Base-by-base conservation (phyloP, 768 basidiomycete genomes). In the Mycena chlorophos region DNA sequence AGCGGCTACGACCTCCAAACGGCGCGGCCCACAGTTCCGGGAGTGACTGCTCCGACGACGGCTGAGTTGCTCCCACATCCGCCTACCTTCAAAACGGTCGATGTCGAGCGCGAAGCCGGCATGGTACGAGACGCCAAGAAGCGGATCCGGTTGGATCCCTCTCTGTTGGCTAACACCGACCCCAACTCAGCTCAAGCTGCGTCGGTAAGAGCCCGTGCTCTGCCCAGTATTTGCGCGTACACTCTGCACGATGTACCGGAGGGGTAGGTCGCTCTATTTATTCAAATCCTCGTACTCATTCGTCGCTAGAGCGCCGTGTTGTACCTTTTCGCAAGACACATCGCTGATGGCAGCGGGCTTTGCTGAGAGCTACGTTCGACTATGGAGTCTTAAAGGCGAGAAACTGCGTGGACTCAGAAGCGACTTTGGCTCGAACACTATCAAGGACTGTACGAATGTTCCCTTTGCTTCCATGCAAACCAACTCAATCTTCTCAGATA, bases 361-460 rank as follows among this genome's bases (percentile, higher is more conserved):
- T 68, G 83, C 91, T 23, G 95, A 99, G 72, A 98, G 94, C 65
- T 95, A 93, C 66, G 89, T 98, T 57, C 83, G 94, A 40, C 62
- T 99, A 58, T 99, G 97, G 95, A 96, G 83, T 68, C 73, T 98
- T 49, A 98, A 94, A 66, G 94, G 94, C 30, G 92, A 97, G 66
- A 91, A 87, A 62, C 71, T 99, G 29, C 83, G 76, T 63, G 91
- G 89, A 4, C 68, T 88, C 55, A 79, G 86, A 52, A 92, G 85
- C 58, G 91, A 95, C 64, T 91, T 90, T 54, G 79, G 83, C 19
- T 66, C 81, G 13, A 85, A 76, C 52, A 76, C 81, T 17, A 77
- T 89, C 59, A 83, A 80, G 71, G 90, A 92, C 64, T 69, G 94
- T 93, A 56, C 60, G 89, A 71, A 20, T 40, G 27, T 28, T 31